Evolutionary conservation across 495 filamentous ascomycete species (phyloP).

Genomic region (Xylaria intraflava): DNA sequence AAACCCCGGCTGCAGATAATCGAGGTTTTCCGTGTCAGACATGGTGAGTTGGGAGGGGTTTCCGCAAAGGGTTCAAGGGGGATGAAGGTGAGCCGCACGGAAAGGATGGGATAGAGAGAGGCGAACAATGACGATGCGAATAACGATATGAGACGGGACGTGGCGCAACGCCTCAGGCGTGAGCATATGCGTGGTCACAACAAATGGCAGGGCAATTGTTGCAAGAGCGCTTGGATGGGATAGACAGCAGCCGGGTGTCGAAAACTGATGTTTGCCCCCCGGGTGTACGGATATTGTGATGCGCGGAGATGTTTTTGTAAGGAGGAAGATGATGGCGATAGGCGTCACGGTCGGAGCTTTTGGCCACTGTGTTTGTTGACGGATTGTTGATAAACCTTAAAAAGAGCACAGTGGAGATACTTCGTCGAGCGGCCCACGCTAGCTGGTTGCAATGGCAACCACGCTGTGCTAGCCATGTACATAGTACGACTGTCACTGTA

Average conservation of each 20-base stretch:
- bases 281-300: background rate
- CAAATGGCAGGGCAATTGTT: background rate
- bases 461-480: background rate
- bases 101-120: background rate
- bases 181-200: background rate
- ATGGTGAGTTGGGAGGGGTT: slow-evolving; percentile 46
- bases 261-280: background rate
- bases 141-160: background rate
- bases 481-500: background rate
- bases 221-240: background rate
- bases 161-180: background rate
- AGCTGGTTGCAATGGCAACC: slow-evolving; percentile 14
- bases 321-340: background rate
- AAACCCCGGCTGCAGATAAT: slow-evolving; percentile 79
- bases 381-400: background rate
- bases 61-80: background rate
- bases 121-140: background rate
- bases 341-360: background rate
- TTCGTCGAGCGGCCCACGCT: background rate
- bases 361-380: slow-evolving; percentile 9
- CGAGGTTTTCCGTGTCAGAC: slow-evolving; percentile 58
- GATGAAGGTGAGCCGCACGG: background rate
- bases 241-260: background rate
- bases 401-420: slow-evolving; percentile 4
- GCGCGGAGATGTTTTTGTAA: background rate